Percentiles rank a stretch among this genome's conserved stretches.
Evolutionary conservation across 768 basidiomycete genomes (phyloP).

Genomic region (Amanita polypyramis): DNA sequence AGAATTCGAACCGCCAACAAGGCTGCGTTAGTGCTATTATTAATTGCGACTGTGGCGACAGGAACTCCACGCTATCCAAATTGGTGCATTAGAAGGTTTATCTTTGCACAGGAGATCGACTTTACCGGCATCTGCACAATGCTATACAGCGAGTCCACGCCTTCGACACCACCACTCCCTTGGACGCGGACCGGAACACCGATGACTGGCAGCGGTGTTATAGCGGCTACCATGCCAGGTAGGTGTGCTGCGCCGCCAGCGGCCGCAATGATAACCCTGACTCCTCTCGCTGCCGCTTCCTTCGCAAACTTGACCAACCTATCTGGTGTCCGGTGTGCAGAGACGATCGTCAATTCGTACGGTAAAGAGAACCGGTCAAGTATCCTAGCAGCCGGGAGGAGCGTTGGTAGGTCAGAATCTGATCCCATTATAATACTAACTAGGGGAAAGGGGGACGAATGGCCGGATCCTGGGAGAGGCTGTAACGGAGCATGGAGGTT

Average conservation of each 20-base stretch:
- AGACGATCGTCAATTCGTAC: conserved; percentile 92
- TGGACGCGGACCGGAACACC: conserved; percentile 84
- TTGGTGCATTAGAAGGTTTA: conserved; percentile 4
- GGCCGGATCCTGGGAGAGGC: conserved; percentile 33
- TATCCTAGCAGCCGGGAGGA: conserved; percentile 81
- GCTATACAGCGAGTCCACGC: conserved; percentile 93
- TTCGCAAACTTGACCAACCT: conserved; percentile 76
- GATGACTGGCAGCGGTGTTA: conserved; percentile 87
- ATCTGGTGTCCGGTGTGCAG: conserved; percentile 91
- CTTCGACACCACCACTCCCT: conserved; percentile 69
- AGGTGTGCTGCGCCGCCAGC: conserved; percentile 98
- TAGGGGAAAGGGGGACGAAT: conserved; percentile 61
- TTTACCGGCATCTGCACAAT: conserved; percentile 95
- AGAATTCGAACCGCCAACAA: conserved; percentile 89
- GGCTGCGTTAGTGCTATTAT: conserved; percentile 90
- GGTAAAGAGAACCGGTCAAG: conserved; percentile 77
- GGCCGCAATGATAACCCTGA: conserved; percentile 80
- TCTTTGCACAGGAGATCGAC: conserved; percentile 28
- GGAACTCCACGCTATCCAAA: conserved; percentile 78
- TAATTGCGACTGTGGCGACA: conserved; percentile 95
- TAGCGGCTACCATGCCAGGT: conserved; percentile 95
- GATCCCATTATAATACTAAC: conserved; percentile 98
- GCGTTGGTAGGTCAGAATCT: conserved; percentile 92
- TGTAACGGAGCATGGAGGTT: conserved; percentile 40
- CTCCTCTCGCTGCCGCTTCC: conserved; percentile 54